Evolutionary conservation across 2,329 filamentous ascomycete species (phyloP), one percentile per base, ranked within the genome.

Genomic region (Fusarium miscanthi): DNA sequence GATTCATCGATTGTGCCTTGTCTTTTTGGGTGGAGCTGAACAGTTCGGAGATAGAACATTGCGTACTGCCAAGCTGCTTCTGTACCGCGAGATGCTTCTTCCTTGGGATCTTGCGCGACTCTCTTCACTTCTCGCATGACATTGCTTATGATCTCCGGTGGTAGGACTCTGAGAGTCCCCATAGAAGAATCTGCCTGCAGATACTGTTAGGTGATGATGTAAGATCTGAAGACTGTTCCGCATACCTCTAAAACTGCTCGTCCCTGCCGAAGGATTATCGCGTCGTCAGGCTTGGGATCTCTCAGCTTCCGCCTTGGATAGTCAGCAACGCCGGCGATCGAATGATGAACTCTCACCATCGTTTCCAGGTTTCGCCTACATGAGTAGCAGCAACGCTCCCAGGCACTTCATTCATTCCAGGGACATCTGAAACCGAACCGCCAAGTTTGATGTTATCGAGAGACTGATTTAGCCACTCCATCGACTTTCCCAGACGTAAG

Each of bases 71-170:
- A 52, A 12, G 49, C 33, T 21, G 49, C 33, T 12, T 38, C 31
- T 3, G 19, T 38, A 1, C 33, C 33, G 8, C 49, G 33, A 12
- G 2, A 0, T 21, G 5, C 0, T 3, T 37, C 49, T 6, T 52
- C 33, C 7, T 27, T 38, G 0, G 19, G 2, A 2, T 52, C 23
- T 38, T 25, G 0, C 0, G 49, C 49, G 0, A 38, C 49, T n/a
- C 23, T 12, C 19, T 27, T 37, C 1, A 38, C 33, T 2, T 38
- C 33, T 38, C 33, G 9, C 49, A 52, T 52, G 0, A 52, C 49
- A 4, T 38, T 52, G 1, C 13, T 38, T 6, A 52, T 52, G 5
- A 52, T 52, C 7, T 8, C 13, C 0, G 49, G 23, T 4, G 31
- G 49, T 2, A 52, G 8, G 6, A 37, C 49, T 5, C 33, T 27